Percentiles rank a stretch among this genome's conserved stretches.
phyloP scores from a whole-genome alignment of 768 basidiomycete species.

The Amanita exitialis region DNA sequence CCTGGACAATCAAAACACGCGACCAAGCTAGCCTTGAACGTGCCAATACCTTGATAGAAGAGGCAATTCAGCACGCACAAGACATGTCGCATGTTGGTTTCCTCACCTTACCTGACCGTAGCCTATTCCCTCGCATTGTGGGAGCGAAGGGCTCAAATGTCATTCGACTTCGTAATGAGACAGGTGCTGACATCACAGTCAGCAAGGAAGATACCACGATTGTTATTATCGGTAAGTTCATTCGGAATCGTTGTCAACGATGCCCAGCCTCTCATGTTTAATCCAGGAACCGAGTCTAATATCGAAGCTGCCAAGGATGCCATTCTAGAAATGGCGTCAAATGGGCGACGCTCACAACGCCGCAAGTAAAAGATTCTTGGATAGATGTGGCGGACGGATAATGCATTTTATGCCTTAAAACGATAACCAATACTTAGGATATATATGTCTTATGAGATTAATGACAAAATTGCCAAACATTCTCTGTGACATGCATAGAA shows the following conservation, averaged over 20 bases:
- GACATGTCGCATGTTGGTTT: slow-evolving; percentile 74
- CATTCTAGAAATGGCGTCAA: slow-evolving; percentile 50
- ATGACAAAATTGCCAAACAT: neutral
- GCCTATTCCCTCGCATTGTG: slow-evolving; percentile 87
- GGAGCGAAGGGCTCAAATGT: slow-evolving; percentile 89
- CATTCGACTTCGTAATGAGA: slow-evolving; percentile 77
- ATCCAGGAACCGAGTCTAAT: slow-evolving; percentile 55
- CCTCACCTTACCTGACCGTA: slow-evolving; percentile 73
- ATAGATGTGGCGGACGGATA: neutral
- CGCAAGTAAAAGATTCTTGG: slow-evolving; percentile 23
- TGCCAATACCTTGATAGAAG: slow-evolving; percentile 55
- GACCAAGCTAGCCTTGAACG: slow-evolving; percentile 71
- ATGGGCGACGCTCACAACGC: slow-evolving; percentile 27
- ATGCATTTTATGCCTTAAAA: neutral
- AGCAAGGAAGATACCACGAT: slow-evolving; percentile 83
- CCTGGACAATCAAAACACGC: slow-evolving; percentile 77
- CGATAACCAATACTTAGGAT: neutral
- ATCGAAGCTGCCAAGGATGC: slow-evolving; percentile 69
- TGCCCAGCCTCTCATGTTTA: slow-evolving; percentile 2
- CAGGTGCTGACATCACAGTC: slow-evolving; percentile 87
- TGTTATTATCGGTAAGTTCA: slow-evolving; percentile 66
- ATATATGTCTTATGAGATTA: neutral
- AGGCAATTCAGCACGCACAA: slow-evolving; percentile 65
- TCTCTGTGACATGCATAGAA: neutral
- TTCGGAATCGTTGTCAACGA: neutral